These are phyloP conservation scores for Alternaria triticimaculans DNA, from an alignment of 2,329 filamentous ascomycete species.

Conservation along the genomic window DNA sequence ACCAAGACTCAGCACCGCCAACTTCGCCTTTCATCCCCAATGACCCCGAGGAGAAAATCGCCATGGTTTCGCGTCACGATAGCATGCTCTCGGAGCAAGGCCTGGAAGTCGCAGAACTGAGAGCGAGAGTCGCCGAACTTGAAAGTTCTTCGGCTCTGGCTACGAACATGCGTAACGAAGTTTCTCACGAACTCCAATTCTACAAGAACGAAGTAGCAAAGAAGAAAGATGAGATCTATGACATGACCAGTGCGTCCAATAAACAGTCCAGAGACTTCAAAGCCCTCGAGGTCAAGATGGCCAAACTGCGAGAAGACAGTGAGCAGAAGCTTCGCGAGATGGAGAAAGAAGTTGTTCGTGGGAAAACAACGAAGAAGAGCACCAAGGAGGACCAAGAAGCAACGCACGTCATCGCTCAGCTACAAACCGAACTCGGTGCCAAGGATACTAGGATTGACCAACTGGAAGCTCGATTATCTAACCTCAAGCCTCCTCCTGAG, in stretches of 20 bases:
- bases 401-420: neutral
- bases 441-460: neutral
- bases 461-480: neutral
- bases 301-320: neutral
- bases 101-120: neutral
- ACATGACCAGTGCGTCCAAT: neutral
- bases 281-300: neutral
- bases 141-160: neutral
- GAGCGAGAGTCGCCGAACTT: neutral
- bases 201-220: neutral
- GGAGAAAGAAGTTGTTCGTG: neutral
- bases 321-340: neutral
- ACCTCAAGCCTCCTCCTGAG: neutral
- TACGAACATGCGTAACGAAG: neutral
- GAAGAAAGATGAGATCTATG: neutral
- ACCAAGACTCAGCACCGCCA: neutral
- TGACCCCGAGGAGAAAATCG: neutral
- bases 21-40: neutral
- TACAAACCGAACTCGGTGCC: neutral
- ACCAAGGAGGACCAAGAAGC: neutral
- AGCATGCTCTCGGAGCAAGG: neutral
- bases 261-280: neutral
- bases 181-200: neutral
- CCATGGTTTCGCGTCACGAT: neutral
- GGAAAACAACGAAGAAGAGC: neutral